A percentile compares a stretch with the other conserved stretches of the same genome.
Evolutionary conservation across 768 basidiomycete species (phyloP).

Genomic region (Solioccasus polychromus): DNA sequence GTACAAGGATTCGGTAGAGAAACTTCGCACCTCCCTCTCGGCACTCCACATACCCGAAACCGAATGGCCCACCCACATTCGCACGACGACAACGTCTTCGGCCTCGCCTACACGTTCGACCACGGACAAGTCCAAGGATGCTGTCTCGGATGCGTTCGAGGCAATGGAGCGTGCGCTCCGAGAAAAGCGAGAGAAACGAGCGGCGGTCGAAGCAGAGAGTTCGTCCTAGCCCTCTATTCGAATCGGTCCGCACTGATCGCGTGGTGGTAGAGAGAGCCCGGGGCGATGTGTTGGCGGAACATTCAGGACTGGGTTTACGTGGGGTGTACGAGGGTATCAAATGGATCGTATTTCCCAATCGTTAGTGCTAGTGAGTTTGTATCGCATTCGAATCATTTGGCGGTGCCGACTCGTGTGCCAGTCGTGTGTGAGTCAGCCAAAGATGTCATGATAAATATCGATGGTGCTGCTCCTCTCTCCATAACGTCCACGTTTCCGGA

Average conservation of each 20-base stretch:
- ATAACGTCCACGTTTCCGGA: not conserved
- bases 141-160: constrained; percentile 64
- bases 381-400: not conserved
- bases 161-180: constrained; percentile 60
- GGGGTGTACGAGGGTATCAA: constrained; percentile 43
- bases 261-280: constrained; percentile 14
- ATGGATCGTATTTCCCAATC: constrained; percentile 51
- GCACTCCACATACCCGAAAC: constrained; percentile 47
- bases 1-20: constrained; percentile 55
- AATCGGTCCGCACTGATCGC: constrained; percentile 9
- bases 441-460: not conserved
- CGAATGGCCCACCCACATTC: constrained; percentile 66
- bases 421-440: constrained; percentile 2
- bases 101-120: not conserved
- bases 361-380: constrained; percentile 18
- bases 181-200: constrained; percentile 39
- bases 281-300: constrained; percentile 15
- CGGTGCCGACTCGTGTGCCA: not conserved
- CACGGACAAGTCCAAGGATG: constrained; percentile 24
- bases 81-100: constrained; percentile 6
- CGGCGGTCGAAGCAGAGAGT: constrained; percentile 36
- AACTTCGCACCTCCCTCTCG: constrained; percentile 50
- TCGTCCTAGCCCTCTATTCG: constrained; percentile 29
- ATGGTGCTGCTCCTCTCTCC: not conserved
- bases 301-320: constrained; percentile 12